Conservation (phyloP, 768 basidiomycete genomes). For the Mycena capillaripes region DNA sequence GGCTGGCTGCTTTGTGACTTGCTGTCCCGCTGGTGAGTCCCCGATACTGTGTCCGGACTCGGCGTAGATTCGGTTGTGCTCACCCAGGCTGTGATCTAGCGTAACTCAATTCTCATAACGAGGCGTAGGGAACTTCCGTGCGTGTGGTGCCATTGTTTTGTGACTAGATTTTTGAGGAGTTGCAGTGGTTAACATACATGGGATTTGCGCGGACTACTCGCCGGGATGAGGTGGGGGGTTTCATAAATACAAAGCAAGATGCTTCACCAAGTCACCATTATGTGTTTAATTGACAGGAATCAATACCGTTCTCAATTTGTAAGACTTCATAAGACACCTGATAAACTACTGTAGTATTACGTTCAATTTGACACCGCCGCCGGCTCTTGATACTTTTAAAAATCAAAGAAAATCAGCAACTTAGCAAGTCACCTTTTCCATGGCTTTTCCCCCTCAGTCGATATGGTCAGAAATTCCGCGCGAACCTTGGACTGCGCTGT, state of each 20-base stretch:
- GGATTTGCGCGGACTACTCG: not conserved
- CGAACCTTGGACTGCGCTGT: too few relatives aligned
- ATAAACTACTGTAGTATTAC: too few relatives aligned
- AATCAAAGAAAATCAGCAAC: too few relatives aligned
- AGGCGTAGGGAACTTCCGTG: not conserved
- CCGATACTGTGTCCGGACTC: not conserved
- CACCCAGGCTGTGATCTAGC: not conserved
- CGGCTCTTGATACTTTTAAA: too few relatives aligned
- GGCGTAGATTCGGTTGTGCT: not conserved
- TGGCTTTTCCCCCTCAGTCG: too few relatives aligned
- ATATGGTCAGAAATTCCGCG: too few relatives aligned
- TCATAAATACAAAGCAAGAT: not conserved
- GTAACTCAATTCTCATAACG: conserved; percentile 1
- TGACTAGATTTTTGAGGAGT: not conserved
- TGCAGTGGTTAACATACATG: not conserved
- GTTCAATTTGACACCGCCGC: too few relatives aligned
- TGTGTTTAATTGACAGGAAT: too few relatives aligned
- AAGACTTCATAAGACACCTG: too few relatives aligned
- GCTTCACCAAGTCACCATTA: too few relatives aligned
- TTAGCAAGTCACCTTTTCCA: too few relatives aligned
- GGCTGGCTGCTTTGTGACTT: not conserved
- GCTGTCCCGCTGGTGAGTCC: not conserved
- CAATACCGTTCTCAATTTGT: too few relatives aligned
- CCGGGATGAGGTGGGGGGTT: not conserved
- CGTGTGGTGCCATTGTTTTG: not conserved